A percentile compares a stretch with the other conserved stretches of the same genome.
Evolutionary conservation across 495 filamentous ascomycete genomes (phyloP).

Genomic region (Penicillium paradoxum): DNA sequence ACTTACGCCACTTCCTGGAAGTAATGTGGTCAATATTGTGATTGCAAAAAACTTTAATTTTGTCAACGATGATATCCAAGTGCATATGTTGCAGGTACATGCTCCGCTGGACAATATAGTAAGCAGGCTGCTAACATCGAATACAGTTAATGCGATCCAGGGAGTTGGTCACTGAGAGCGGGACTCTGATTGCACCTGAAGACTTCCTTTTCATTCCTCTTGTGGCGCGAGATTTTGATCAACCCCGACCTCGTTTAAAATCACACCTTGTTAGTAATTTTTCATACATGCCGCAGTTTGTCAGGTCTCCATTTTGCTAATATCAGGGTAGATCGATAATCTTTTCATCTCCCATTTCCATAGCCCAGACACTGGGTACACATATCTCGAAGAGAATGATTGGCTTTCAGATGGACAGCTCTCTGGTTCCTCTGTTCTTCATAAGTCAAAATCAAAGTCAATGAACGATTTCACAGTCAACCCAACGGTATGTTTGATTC

Average conservation of each 20-base stretch:
- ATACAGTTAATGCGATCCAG: constrained; percentile 71
- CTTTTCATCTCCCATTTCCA: constrained; percentile 90
- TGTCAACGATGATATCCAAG: constrained; percentile 68
- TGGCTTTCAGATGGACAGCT: constrained; percentile 41
- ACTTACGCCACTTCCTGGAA: constrained; percentile 26
- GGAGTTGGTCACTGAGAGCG: constrained; percentile 67
- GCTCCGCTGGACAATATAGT: too few relatives aligned
- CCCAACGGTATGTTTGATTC: constrained; percentile 15
- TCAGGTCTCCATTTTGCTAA: constrained; percentile 4
- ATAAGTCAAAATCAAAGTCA: constrained; percentile 19
- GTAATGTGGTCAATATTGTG: constrained; percentile 68
- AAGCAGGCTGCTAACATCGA: constrained; percentile 10
- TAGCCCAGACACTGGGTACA: constrained; percentile 62
- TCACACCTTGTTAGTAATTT: constrained; percentile 43
- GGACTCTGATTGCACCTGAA: constrained; percentile 66
- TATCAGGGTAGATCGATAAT: constrained; percentile 60
- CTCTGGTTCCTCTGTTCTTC: constrained; percentile 45
- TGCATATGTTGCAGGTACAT: constrained; percentile 71
- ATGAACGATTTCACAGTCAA: constrained; percentile 18
- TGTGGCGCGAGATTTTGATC: constrained; percentile 37
- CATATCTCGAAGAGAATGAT: constrained; percentile 60
- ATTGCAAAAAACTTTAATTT: constrained; percentile 75
- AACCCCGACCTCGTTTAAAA: constrained; percentile 33
- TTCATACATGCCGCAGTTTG: neutral
- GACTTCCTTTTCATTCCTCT: constrained; percentile 78